Evolutionary conservation across 768 basidiomycete species (phyloP), one percentile per base, ranked within the genome.

Genomic region (Rhodotorula diobovata): DNA sequence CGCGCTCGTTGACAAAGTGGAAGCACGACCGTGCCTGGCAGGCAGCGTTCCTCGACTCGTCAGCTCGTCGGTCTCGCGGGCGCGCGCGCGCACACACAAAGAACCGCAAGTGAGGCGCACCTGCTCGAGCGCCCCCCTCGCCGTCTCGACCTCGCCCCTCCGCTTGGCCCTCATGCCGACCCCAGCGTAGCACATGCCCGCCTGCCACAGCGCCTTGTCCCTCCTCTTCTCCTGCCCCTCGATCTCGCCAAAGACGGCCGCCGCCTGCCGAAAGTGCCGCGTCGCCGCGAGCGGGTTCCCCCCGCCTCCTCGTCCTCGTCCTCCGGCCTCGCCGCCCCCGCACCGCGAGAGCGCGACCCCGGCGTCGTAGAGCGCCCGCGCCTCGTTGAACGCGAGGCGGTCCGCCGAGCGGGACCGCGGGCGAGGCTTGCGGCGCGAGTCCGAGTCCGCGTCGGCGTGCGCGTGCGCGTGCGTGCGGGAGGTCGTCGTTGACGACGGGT

Each of bases 221-320:
- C 37, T 16, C 28, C 50, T 3, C 16, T 46, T 46, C 56, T 41
- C 14, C 50, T 46, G 30, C 41, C 61, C 61, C 1, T 45, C 43
- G 2, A 63, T 23, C 21, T 37, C 50, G 14, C 37, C 43, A 35
- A 67, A 67, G 2, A 67, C 70, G 6, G n/a, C 43, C 14, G 61
- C 55, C 11, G 70, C 64, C 32, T 71, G 70, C 2, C 66, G n/a
- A 45, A 71, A 71, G 43, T 67, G 70, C 35, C 53, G 48, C 30
- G 51, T 58, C 34, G 66, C 70, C 20, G 60, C 41, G 18, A 28
- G 25, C 4, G 61, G 55, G 51, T 67, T 66, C 1, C 35, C 54
- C 11, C 14, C 23, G n/a, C n/a, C n/a, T n/a, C n/a, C n/a, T n/a
- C n/a, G n/a, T n/a, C n/a, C n/a, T n/a, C n/a, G n/a, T n/a, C n/a